Evolutionary conservation across 2,329 filamentous ascomycete species (phyloP).

Genomic region (Aspergillus pseudoviridinutans): DNA sequence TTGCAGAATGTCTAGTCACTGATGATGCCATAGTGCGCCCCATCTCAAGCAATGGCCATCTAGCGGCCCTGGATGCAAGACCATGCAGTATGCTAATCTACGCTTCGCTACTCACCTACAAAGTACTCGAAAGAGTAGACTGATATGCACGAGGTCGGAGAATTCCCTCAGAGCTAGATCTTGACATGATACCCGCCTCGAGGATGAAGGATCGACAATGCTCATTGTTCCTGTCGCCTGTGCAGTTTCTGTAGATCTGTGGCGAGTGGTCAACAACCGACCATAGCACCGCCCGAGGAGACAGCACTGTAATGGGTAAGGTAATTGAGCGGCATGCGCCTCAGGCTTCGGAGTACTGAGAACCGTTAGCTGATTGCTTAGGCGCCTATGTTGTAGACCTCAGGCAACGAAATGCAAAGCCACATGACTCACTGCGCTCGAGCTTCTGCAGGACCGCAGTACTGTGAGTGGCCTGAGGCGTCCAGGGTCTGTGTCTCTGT

Average conservation of each 20-base stretch:
- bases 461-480: slow-evolving; percentile 9
- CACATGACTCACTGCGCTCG: slow-evolving; percentile 3
- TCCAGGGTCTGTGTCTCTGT: slow-evolving; percentile 9
- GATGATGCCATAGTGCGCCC: neutral
- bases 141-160: neutral
- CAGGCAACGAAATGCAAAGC: neutral
- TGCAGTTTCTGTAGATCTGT: neutral
- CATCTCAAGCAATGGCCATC: neutral
- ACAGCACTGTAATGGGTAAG: too few relatives aligned
- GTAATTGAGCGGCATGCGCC: too few relatives aligned
- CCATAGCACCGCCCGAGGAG: too few relatives aligned
- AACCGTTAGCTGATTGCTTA: neutral
- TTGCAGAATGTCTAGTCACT: neutral
- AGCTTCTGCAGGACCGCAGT: neutral
- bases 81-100: neutral
- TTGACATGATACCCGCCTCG: too few relatives aligned
- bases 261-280: neutral
- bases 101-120: neutral
- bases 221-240: neutral
- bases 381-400: neutral
- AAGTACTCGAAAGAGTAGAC: neutral
- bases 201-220: neutral
- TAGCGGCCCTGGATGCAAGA: neutral
- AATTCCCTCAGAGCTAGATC: neutral
- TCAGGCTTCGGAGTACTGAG: neutral